Percentiles rank a stretch among this genome's conserved stretches.
These are phyloP conservation scores for Aspergillus caelatus DNA, from an alignment of 2,329 filamentous ascomycete genomes.

Conservation along the genomic window DNA sequence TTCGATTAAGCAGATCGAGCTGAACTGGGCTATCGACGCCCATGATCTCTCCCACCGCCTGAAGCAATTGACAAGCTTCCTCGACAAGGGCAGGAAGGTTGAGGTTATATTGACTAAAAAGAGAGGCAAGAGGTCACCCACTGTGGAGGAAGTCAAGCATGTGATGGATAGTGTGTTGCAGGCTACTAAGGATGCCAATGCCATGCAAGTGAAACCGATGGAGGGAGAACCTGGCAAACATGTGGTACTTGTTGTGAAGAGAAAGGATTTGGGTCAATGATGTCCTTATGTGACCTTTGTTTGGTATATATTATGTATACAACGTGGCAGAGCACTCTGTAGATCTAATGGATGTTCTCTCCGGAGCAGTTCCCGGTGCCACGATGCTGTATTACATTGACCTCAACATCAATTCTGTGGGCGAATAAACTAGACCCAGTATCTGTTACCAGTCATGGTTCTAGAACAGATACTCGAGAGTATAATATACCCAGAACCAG, in stretches of 20 bases:
- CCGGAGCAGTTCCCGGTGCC: neutral
- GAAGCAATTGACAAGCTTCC: conserved; percentile 67
- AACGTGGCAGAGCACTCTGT: neutral
- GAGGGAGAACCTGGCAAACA: conserved; percentile 45
- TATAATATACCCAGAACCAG: neutral
- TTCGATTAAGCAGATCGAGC: conserved; percentile 73
- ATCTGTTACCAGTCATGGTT: neutral
- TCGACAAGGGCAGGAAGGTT: conserved; percentile 74
- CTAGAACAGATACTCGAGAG: too few species aligned
- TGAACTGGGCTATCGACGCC: conserved; percentile 82
- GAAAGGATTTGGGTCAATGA: conserved; percentile 22
- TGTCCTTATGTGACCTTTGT: neutral
- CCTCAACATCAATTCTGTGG: neutral
- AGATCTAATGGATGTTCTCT: neutral
- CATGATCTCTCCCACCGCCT: conserved; percentile 76
- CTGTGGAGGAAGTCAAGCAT: conserved; percentile 61
- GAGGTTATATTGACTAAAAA: conserved; percentile 73
- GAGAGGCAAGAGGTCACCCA: conserved; percentile 63
- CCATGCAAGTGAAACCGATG: conserved; percentile 43
- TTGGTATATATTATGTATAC: conserved; percentile 18
- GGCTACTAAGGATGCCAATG: conserved; percentile 47
- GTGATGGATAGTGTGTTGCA: conserved; percentile 58
- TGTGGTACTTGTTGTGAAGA: conserved; percentile 41
- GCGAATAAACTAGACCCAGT: too few species aligned
- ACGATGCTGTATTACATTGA: neutral